Percentiles rank a stretch among this genome's conserved stretches.
These are phyloP conservation scores for Pyrenophora graminea DNA, from an alignment of 2,329 filamentous ascomycete species.

Conservation along the genomic window DNA sequence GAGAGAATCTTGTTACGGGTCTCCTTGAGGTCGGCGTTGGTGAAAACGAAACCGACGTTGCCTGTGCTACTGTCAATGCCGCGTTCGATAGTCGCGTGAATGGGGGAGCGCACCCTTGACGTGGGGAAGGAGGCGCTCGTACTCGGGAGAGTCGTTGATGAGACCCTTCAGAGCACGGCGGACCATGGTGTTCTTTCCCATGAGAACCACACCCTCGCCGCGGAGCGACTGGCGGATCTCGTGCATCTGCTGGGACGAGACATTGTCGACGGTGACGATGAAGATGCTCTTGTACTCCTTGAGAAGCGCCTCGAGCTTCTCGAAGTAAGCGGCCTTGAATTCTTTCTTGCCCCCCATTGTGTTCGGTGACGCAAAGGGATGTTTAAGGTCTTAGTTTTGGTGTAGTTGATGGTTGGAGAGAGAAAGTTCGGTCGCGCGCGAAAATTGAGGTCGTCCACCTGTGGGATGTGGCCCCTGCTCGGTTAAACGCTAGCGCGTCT, in stretches of 20 bases:
- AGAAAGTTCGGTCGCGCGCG: slow-evolving; percentile 14
- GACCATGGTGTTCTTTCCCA: slow-evolving; percentile 99
- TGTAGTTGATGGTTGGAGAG: slow-evolving; percentile 28
- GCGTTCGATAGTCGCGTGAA: slow-evolving; percentile 1
- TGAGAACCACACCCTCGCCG: slow-evolving; percentile 90
- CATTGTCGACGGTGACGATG: slow-evolving; percentile 94
- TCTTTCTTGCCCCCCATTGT: slow-evolving; percentile 98
- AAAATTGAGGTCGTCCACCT: slow-evolving; percentile 32
- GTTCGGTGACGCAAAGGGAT: slow-evolving; percentile 95
- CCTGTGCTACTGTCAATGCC: slow-evolving; percentile 50
- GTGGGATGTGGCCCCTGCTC: slow-evolving; percentile 26
- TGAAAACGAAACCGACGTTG: slow-evolving; percentile 99
- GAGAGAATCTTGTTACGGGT: slow-evolving; percentile 90
- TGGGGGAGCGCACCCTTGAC: slow-evolving; percentile 68
- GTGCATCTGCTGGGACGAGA: slow-evolving; percentile 99
- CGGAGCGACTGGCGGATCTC: slow-evolving; percentile 95
- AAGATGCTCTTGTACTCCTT: slow-evolving; percentile 97
- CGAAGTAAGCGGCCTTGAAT: slow-evolving; percentile 97
- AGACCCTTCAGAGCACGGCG: slow-evolving; percentile 98
- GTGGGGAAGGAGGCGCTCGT: slow-evolving; percentile 94
- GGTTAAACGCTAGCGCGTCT: slow-evolving; percentile 20
- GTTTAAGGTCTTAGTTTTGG: slow-evolving; percentile 79
- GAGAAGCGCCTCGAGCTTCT: slow-evolving; percentile 97
- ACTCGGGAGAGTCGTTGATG: slow-evolving; percentile 87
- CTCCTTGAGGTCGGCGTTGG: slow-evolving; percentile 91